phyloP scores from a whole-genome alignment of 257 asterid species.

The Misopates orontium region DNA sequence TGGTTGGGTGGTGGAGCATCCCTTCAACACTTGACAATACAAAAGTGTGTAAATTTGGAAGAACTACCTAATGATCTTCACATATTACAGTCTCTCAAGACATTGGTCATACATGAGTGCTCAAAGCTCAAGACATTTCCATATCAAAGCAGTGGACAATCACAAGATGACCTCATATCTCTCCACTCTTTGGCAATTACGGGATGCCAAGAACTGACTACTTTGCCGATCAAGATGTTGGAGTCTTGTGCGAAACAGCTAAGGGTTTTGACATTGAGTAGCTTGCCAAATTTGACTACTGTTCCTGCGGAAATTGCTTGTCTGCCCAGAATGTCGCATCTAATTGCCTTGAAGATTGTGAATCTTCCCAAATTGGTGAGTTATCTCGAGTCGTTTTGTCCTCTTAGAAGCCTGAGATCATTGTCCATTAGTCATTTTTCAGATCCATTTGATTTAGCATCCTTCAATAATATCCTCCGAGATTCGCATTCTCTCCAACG shows the following conservation, averaged over 20 bases:
- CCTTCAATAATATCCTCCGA: slow-evolving; percentile 3
- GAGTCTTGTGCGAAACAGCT: slow-evolving; percentile 14
- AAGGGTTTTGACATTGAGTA: not conserved
- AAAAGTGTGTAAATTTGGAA: not conserved
- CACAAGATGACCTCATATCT: slow-evolving; percentile 1
- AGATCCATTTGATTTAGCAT: slow-evolving; percentile 5
- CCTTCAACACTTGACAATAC: not conserved
- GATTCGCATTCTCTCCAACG: not conserved
- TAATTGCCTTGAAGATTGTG: not conserved
- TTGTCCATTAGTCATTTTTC: not conserved
- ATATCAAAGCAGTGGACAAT: not conserved
- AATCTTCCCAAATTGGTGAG: slow-evolving; percentile 20
- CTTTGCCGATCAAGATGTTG: slow-evolving; percentile 20
- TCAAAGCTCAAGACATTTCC: slow-evolving; percentile 4
- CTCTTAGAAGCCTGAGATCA: not conserved
- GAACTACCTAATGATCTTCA: slow-evolving; percentile 20
- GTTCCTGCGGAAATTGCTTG: not conserved
- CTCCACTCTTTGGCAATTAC: not conserved
- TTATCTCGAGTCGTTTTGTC: slow-evolving; percentile 3
- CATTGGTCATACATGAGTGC: accelerated
- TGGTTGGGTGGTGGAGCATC: not conserved
- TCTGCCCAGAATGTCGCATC: slow-evolving; percentile 8
- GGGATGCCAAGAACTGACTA: not conserved
- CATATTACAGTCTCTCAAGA: slow-evolving; percentile 9
- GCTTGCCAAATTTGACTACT: not conserved